Percentiles rank a stretch among this genome's conserved stretches.
Conservation (phyloP, 2,329 filamentous ascomycete species). For the Aspergillus ochraceus region DNA sequence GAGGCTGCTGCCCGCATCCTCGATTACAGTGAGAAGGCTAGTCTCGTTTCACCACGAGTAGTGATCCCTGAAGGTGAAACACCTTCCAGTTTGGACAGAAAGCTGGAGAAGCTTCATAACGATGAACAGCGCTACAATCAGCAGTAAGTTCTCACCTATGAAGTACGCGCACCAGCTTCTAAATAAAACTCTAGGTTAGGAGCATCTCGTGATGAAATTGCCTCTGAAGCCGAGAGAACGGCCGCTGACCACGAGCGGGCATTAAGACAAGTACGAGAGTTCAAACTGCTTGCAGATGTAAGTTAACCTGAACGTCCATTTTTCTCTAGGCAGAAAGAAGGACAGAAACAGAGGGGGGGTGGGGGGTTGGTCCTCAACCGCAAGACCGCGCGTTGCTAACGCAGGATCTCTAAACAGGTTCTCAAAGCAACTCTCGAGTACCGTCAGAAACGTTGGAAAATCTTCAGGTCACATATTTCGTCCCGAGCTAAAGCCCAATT, state of each 20-base stretch:
- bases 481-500: constrained; percentile 84
- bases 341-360: no score
- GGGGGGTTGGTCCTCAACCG: background rate
- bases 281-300: constrained; percentile 42
- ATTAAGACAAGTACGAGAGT: constrained; percentile 38
- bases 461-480: constrained; percentile 82
- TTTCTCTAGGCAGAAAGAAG: no score
- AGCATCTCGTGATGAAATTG: constrained; percentile 65
- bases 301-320: background rate
- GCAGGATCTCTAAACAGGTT: constrained; percentile 34
- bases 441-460: constrained; percentile 73
- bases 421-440: constrained; percentile 63
- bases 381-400: background rate
- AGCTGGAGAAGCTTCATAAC: constrained; percentile 53
- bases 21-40: constrained; percentile 58
- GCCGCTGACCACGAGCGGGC: constrained; percentile 38
- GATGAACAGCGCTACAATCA: constrained; percentile 61
- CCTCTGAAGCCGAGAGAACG: constrained; percentile 45
- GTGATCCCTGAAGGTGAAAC: constrained; percentile 66
- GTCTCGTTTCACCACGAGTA: constrained; percentile 57
- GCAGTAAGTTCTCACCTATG: constrained; percentile 37
- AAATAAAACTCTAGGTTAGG: constrained; percentile 52
- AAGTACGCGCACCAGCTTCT: background rate
- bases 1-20: constrained; percentile 51
- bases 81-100: constrained; percentile 49